A percentile compares a stretch with the other conserved stretches of the same genome.
Evolutionary conservation across 331 rosid genomes (phyloP).

Genomic region (Quercus lobata): DNA sequence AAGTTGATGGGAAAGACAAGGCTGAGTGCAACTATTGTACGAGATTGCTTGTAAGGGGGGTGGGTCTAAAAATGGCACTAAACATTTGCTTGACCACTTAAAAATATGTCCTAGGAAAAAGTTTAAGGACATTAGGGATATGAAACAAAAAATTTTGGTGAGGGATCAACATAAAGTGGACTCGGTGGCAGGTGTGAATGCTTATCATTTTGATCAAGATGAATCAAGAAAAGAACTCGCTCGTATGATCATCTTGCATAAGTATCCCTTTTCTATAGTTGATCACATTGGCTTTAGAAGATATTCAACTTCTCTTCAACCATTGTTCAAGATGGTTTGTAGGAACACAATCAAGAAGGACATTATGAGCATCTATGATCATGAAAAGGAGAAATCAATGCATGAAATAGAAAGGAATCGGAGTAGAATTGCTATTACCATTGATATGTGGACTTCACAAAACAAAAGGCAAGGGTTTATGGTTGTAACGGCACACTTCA

Average conservation of each 20-base stretch:
- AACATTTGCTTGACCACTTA: no score
- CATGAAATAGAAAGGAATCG: background rate
- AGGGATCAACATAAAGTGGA: no score
- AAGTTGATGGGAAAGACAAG: no score
- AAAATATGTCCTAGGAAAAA: no score
- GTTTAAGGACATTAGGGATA: no score
- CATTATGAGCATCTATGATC: background rate
- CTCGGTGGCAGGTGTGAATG: no score
- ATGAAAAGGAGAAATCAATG: background rate
- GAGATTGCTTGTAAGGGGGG: no score
- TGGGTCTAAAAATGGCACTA: no score
- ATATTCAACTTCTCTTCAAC: background rate
- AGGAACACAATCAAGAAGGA: background rate
- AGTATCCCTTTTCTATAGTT: background rate
- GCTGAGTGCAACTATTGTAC: no score
- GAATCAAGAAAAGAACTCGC: background rate
- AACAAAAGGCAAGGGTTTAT: background rate
- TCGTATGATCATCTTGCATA: no score
- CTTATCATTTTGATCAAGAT: background rate
- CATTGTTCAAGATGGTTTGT: background rate
- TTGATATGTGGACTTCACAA: constrained; percentile 1
- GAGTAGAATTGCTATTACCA: background rate
- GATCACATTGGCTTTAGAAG: constrained; percentile 1
- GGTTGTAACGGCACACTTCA: background rate
- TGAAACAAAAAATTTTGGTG: no score